These are phyloP conservation scores for Alternaria rosae DNA, from an alignment of 2,329 filamentous ascomycete species.

Conservation along the genomic window DNA sequence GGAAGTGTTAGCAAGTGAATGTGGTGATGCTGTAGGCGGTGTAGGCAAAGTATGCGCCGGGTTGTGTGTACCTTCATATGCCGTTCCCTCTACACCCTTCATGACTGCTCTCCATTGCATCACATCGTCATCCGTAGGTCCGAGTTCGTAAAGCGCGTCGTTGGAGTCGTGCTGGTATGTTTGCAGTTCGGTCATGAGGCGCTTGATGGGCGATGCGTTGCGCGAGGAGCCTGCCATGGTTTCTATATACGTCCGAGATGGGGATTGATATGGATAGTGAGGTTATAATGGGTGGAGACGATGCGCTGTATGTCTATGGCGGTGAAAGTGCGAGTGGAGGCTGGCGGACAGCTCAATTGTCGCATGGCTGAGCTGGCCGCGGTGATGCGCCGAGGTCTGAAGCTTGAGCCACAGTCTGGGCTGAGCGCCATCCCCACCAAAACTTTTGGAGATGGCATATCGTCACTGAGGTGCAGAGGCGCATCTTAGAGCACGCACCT, in stretches of 20 bases:
- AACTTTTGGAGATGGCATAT: slow-evolving; percentile 28
- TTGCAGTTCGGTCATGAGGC: slow-evolving; percentile 68
- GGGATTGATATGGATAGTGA: background rate
- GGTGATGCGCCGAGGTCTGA: slow-evolving; percentile 31
- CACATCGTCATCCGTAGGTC: slow-evolving; percentile 65
- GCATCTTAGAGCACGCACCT: background rate
- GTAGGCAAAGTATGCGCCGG: background rate
- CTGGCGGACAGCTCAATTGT: background rate
- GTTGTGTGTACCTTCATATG: slow-evolving; percentile 63
- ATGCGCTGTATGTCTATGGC: background rate
- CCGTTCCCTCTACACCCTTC: slow-evolving; percentile 64
- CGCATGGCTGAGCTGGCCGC: slow-evolving; percentile 11
- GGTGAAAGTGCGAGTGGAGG: slow-evolving; percentile 6
- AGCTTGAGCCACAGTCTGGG: slow-evolving; percentile 26
- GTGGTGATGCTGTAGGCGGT: background rate
- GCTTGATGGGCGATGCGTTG: slow-evolving; percentile 58
- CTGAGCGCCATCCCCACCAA: slow-evolving; percentile 35
- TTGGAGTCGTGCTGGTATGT: slow-evolving; percentile 64
- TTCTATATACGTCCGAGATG: background rate
- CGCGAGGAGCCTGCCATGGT: slow-evolving; percentile 46
- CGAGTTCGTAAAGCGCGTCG: slow-evolving; percentile 63
- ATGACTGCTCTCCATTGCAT: slow-evolving; percentile 68
- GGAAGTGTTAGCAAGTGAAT: slow-evolving; percentile 4
- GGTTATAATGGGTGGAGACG: background rate
- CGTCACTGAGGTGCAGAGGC: background rate